A percentile compares a stretch with the other conserved stretches of the same genome.
These are phyloP conservation scores for Backusella psychrophila DNA, from an alignment of 192 early-diverging fungal species.

Conservation along the genomic window DNA sequence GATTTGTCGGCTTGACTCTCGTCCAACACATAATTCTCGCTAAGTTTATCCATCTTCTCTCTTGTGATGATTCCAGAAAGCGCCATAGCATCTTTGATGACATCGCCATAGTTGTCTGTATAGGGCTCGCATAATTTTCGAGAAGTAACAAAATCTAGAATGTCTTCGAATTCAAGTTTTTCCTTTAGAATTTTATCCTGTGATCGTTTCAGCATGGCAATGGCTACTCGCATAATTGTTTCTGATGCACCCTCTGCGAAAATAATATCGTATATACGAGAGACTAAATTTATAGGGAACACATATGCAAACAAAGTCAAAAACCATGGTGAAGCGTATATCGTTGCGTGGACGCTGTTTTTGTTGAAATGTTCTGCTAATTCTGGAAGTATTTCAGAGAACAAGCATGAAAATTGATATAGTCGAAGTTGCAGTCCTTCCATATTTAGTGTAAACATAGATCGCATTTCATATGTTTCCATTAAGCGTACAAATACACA, in stretches of 20 bases:
- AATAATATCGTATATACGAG: slow-evolving; percentile 90
- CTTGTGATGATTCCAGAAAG: slow-evolving; percentile 70
- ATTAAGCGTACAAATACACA: slow-evolving; percentile 92
- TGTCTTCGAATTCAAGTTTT: slow-evolving; percentile 73
- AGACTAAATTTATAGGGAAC: slow-evolving; percentile 85
- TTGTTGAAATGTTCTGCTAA: slow-evolving; percentile 73
- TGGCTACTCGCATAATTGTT: slow-evolving; percentile 82
- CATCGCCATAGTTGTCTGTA: slow-evolving; percentile 51
- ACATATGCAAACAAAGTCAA: slow-evolving; percentile 96
- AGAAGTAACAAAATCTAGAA: slow-evolving; percentile 80
- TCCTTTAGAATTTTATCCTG: slow-evolving; percentile 56
- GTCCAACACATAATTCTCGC: slow-evolving; percentile 43
- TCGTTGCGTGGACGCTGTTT: slow-evolving; percentile 74
- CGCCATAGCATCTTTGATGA: slow-evolving; percentile 79
- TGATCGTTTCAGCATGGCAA: slow-evolving; percentile 86
- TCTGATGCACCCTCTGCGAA: slow-evolving; percentile 92
- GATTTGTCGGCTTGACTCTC: slow-evolving; percentile 49
- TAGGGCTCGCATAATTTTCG: slow-evolving; percentile 79
- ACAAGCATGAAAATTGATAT: slow-evolving; percentile 81
- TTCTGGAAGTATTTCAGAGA: slow-evolving; percentile 72
- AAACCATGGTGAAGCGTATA: slow-evolving; percentile 98
- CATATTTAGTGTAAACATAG: slow-evolving; percentile 94
- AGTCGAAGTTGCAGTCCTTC: slow-evolving; percentile 87
- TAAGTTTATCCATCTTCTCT: slow-evolving; percentile 68
- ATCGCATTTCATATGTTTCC: slow-evolving; percentile 89